Percentiles rank a stretch among this genome's conserved stretches.
phyloP scores from a whole-genome alignment of 2,329 filamentous ascomycete genomes.

The Phaeosphaeriaceae sp. region DNA sequence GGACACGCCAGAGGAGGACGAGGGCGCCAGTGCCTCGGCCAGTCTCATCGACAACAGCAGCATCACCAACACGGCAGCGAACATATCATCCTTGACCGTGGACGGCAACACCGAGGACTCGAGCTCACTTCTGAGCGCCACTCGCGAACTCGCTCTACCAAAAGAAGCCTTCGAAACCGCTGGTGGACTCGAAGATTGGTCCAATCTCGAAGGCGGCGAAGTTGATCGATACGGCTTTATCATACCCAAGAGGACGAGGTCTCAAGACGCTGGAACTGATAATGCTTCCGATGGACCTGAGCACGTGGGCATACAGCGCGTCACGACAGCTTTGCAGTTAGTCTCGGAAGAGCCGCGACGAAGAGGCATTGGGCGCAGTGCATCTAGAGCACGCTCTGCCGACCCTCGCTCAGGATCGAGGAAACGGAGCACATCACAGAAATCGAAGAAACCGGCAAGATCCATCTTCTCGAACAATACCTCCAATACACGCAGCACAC shows the following conservation, averaged over 20 bases:
- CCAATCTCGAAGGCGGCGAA: constrained; percentile 64
- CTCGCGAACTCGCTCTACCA: constrained; percentile 44
- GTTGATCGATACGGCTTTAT: constrained; percentile 74
- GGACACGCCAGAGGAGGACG: constrained; percentile 38
- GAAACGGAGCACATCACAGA: constrained; percentile 50
- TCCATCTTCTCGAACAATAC: constrained; percentile 47
- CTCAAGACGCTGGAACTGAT: constrained; percentile 36
- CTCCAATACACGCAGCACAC: constrained; percentile 50
- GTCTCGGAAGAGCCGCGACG: constrained; percentile 63
- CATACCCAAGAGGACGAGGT: constrained; percentile 49
- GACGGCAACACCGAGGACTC: constrained; percentile 35
- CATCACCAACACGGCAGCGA: constrained; percentile 26
- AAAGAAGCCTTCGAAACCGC: constrained; percentile 64
- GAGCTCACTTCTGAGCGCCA: constrained; percentile 38
- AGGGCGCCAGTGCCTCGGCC: constrained; percentile 18
- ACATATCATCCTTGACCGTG: constrained; percentile 37
- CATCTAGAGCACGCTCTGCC: constrained; percentile 53
- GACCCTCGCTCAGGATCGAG: constrained; percentile 49
- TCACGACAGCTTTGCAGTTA: constrained; percentile 65
- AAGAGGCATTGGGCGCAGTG: constrained; percentile 58
- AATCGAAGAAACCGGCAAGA: constrained; percentile 52
- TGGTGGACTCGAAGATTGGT: constrained; percentile 71
- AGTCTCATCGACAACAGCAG: constrained; percentile 37
- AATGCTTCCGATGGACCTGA: constrained; percentile 39
- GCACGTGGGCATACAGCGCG: constrained; percentile 58